Base-by-base conservation (phyloP, 2,329 filamentous ascomycete genomes). In the Hymenoscyphus salicellus region DNA sequence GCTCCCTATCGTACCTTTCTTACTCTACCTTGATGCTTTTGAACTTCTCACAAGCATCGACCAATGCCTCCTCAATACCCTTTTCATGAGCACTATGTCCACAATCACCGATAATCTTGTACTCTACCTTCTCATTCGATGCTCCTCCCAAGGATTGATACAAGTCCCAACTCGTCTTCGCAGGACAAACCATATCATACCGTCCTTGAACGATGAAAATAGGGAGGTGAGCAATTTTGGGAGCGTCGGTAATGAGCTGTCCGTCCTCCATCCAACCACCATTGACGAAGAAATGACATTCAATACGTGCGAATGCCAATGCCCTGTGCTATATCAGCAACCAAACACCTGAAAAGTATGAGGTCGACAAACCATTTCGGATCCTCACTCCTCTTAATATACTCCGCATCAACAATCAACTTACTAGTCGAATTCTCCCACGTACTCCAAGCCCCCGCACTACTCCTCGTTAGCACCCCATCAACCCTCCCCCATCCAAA, bases 111-210 rank as follows among this genome's bases (percentile, higher is more conserved):
- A 73, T 57, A 58, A 75, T 69, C 58, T 63, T 68, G 62, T 74
- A 74, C 60, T 73, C 68, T 5, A 73, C 69, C 23, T 71, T 72
- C 38, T 20, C 46, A 60, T 74, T 74, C 6, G 60, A 56, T 49
- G 67, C 61, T 56, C 73, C 73, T 41, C 72, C 73, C 62, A 78
- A 74, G 5, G 75, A 75, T 63, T 79, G 75, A 60, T 80, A 77
- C 43, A 81, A 63, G 11, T 78, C 77, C 77, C 78, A 81, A 20
- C 77, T 78, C 20, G 77, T 78, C 63, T 77, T 75, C 2, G 79
- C 75, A 5, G 79, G 78, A 65, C 79, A 81, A 3, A 81, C 77
- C 16, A 81, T 70, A 70, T 81, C 80, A 60, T 80, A 80, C n/a
- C 80, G 74, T 0, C 79, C 80, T 66, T 82, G 79, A 16, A 81